A percentile compares a stretch with the other conserved stretches of the same genome.
Conservation (phyloP, 768 basidiomycete genomes). For the Pisolithus orientalis region DNA sequence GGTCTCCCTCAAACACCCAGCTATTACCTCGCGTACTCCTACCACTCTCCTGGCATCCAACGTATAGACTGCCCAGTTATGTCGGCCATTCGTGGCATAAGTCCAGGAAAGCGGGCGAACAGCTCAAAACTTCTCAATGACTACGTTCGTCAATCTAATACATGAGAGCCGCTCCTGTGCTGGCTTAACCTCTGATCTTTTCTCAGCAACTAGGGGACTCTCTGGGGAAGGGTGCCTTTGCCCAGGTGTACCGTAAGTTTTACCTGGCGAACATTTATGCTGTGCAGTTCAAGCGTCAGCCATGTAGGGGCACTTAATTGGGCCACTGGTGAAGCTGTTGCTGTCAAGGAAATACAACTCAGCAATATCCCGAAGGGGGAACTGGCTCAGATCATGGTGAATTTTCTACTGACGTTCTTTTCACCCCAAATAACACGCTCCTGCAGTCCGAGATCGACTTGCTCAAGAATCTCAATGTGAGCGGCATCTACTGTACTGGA, state of each 20-base stretch:
- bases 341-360: slow-evolving; percentile 95
- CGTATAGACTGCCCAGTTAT: slow-evolving; percentile 9
- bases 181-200: slow-evolving; percentile 6
- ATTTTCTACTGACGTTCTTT: slow-evolving; percentile 11
- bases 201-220: slow-evolving; percentile 90
- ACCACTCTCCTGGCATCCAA: background rate
- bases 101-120: slow-evolving; percentile 24
- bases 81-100: slow-evolving; percentile 16
- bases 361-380: slow-evolving; percentile 91
- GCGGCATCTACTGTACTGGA: slow-evolving; percentile 13
- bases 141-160: slow-evolving; percentile 39
- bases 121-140: slow-evolving; percentile 57
- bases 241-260: slow-evolving; percentile 90
- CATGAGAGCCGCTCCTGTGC: background rate
- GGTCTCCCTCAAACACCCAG: background rate
- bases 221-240: slow-evolving; percentile 94
- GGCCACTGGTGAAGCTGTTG: slow-evolving; percentile 97
- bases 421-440: slow-evolving; percentile 4
- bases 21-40: background rate
- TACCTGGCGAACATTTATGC: background rate
- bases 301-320: slow-evolving; percentile 78
- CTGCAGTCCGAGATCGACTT: slow-evolving; percentile 91
- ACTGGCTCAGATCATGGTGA: slow-evolving; percentile 95
- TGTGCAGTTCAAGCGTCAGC: slow-evolving; percentile 51
- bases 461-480: slow-evolving; percentile 92